Conservation (phyloP, 805 yeast genomes). For the Zygotorulaspora chibaensis region DNA sequence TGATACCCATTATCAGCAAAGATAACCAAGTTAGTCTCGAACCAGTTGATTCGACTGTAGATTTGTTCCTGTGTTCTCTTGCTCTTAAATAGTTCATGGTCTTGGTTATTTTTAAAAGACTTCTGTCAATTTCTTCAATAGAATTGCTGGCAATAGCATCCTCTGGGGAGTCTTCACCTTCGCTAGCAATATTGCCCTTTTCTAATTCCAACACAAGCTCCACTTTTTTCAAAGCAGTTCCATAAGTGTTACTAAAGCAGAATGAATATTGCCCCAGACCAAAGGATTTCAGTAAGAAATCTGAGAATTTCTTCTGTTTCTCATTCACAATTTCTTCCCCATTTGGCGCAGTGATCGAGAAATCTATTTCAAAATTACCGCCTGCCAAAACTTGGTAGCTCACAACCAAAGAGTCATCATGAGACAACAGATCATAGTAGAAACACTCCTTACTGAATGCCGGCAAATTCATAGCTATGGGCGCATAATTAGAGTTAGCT, state of each 20-base stretch:
- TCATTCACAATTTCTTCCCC: conserved; percentile 47
- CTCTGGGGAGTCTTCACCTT: conserved; percentile 43
- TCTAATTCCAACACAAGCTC: conserved; percentile 58
- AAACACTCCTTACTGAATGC: conserved; percentile 45
- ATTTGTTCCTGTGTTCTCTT: conserved; percentile 94
- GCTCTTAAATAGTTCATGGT: conserved; percentile 85
- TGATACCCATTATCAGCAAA: conserved; percentile 61
- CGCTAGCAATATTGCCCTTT: conserved; percentile 29
- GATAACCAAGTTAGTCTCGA: conserved; percentile 75
- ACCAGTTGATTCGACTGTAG: conserved; percentile 79
- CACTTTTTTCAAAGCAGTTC: conserved; percentile 59
- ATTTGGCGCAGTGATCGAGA: conserved; percentile 52
- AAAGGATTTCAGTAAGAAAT: conserved; percentile 54
- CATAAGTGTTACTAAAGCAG: conserved; percentile 62
- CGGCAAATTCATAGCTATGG: conserved; percentile 36
- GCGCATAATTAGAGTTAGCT: conserved; percentile 31
- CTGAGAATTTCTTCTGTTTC: conserved; percentile 59
- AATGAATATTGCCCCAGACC: conserved; percentile 59
- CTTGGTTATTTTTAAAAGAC: conserved; percentile 53
- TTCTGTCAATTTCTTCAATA: conserved; percentile 54
- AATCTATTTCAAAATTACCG: conserved; percentile 65
- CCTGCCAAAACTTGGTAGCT: conserved; percentile 57
- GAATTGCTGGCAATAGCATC: conserved; percentile 52
- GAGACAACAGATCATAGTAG: conserved; percentile 35
- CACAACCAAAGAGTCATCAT: conserved; percentile 39